phyloP scores from a whole-genome alignment of 2,329 filamentous ascomycete genomes.

The Ascocoryne sarcoides region DNA sequence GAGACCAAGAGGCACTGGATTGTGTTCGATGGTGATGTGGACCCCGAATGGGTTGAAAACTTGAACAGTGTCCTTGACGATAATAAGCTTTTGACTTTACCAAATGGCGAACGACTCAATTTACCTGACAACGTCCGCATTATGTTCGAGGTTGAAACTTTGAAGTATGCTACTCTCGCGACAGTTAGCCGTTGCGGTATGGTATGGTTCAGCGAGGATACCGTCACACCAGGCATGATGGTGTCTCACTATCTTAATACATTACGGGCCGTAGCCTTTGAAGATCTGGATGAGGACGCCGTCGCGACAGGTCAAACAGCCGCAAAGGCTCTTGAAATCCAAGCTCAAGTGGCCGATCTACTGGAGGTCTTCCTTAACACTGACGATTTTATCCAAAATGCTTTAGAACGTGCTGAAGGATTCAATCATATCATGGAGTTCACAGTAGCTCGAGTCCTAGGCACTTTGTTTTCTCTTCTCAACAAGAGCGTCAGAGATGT shows the following conservation, averaged over 20 bases:
- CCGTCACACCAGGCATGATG: constrained; percentile 88
- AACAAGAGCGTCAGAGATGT: constrained; percentile 90
- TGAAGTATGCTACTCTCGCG: constrained; percentile 94
- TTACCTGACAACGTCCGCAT: constrained; percentile 91
- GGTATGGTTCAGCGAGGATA: constrained; percentile 99
- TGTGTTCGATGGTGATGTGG: constrained; percentile 96
- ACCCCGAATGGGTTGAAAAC: constrained; percentile 99
- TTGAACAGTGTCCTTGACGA: constrained; percentile 98
- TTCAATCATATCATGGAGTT: constrained; percentile 99
- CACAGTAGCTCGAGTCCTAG: constrained; percentile 80
- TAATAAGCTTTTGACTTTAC: constrained; percentile 94
- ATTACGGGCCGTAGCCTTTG: constrained; percentile 75
- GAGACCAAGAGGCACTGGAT: constrained; percentile 98
- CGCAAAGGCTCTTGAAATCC: constrained; percentile 69
- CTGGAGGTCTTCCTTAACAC: constrained; percentile 66
- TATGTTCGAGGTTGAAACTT: constrained; percentile 98
- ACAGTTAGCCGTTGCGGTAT: constrained; percentile 99
- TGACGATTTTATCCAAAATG: constrained; percentile 73
- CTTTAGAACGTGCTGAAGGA: constrained; percentile 63
- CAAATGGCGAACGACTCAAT: constrained; percentile 96
- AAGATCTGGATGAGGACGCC: constrained; percentile 90
- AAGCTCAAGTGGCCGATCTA: constrained; percentile 70
- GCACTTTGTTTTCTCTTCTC: constrained; percentile 87
- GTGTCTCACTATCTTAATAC: constrained; percentile 82
- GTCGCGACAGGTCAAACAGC: constrained; percentile 67